Base-by-base conservation (phyloP, 176 grass and related monocot species). In the Tuctoria greenei region DNA sequence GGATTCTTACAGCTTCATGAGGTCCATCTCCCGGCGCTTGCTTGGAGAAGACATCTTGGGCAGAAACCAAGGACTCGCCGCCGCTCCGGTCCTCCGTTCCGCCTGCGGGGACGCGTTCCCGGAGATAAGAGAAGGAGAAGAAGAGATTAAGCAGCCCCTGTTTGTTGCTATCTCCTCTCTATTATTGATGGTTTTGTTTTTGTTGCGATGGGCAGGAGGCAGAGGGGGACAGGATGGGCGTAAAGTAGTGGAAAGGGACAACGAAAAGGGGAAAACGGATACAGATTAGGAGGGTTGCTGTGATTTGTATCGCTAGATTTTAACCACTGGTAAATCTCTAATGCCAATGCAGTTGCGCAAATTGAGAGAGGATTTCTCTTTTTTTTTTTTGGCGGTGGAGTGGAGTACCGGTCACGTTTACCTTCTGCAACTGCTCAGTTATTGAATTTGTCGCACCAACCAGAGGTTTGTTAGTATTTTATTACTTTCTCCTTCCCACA, bases 21-120 rank as follows among this genome's bases (percentile, higher is more conserved):
- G 86, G 81, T 97, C 94, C 94, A 97, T 97, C 85, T 97, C 94
- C 41, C 94, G 91, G 74, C 94, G 94, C 80, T 97, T 97, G 94
- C 91, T 93, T 4, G 91, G 94, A 3, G 91, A 97, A 34, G 94
- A 97, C 94, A 97, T 97, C 76, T 62, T 57, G 46, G 51, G 10
- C 2, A 1, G 15, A 57, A 43, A 24, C 45, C 45, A 72, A 41
- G 51, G 61, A 80, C 67, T 43, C 16, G 35, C 35, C 13, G n/a
- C n/a, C 31, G 76, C 15, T 67, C 75, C 34, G 24, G 31, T 37
- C 42, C 78, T 54, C 60, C 28, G 24, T 64, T 71, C 67, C 58
- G 26, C 57, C 6, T 84, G 17, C 10, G 11, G 26, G 6, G 82
- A 57, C 34, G 69, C 11, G 43, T 14, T 34, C 8, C 44, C 69